Percentiles rank a stretch among this genome's conserved stretches.
phyloP scores from a whole-genome alignment of 2,329 filamentous ascomycete species.

The Colletotrichum musae region DNA sequence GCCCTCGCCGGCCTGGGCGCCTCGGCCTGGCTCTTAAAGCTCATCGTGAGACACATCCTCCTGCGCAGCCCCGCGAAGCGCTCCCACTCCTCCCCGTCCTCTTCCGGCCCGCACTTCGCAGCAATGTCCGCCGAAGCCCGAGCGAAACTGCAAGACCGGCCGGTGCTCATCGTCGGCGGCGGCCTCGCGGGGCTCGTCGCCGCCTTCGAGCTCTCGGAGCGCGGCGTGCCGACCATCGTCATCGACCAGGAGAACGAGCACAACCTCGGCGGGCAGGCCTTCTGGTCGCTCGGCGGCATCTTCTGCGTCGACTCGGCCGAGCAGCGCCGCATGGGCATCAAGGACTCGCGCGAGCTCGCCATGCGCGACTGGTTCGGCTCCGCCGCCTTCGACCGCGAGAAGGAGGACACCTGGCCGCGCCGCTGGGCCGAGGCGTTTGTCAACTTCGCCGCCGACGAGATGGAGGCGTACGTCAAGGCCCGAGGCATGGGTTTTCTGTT shows the following conservation, averaged over 20 bases:
- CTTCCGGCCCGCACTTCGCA: conserved; percentile 32
- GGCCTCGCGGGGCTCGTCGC: conserved; percentile 73
- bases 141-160: conserved; percentile 46
- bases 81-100: conserved; percentile 25
- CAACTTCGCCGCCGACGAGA: conserved; percentile 71
- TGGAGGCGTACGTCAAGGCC: conserved; percentile 70
- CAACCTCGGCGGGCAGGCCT: conserved; percentile 73
- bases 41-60: conserved; percentile 38
- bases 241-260: conserved; percentile 71
- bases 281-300: conserved; percentile 74
- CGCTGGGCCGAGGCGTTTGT: conserved; percentile 76
- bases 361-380: conserved; percentile 72
- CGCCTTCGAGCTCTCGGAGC: conserved; percentile 68
- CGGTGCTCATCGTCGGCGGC: conserved; percentile 69
- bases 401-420: conserved; percentile 70
- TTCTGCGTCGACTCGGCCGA: conserved; percentile 71
- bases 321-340: conserved; percentile 71
- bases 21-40: conserved; percentile 37
- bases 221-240: conserved; percentile 64
- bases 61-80: conserved; percentile 33
- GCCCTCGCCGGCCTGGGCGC: conserved; percentile 33
- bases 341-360: conserved; percentile 70
- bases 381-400: conserved; percentile 70
- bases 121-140: conserved; percentile 29
- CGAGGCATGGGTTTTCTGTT: conserved; percentile 66